Evolutionary conservation across 768 basidiomycete species (phyloP).

Genomic region (Termitomyces eurrhizus): DNA sequence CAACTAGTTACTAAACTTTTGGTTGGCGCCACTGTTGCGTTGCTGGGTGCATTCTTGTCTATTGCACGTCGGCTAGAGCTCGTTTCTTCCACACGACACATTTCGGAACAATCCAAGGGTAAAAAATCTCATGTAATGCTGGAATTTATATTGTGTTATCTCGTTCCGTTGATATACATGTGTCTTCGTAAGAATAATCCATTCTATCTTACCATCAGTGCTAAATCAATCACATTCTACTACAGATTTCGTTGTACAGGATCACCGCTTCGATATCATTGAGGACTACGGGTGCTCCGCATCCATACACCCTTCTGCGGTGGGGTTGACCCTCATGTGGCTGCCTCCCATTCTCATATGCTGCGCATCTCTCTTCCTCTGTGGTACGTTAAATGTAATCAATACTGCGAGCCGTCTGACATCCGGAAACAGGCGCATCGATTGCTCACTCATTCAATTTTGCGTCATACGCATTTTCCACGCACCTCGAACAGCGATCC

Average conservation of each 20-base stretch:
- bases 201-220: neutral
- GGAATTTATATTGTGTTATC: conserved; percentile 47
- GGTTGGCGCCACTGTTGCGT: conserved; percentile 46
- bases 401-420: neutral
- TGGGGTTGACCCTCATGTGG: conserved; percentile 41
- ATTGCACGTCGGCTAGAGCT: conserved; percentile 52
- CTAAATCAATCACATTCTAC: neutral
- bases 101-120: conserved; percentile 27
- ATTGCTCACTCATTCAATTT: conserved; percentile 28
- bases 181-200: conserved; percentile 45
- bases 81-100: conserved; percentile 42
- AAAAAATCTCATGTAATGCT: conserved; percentile 38
- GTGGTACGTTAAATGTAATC: conserved; percentile 27
- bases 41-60: conserved; percentile 58
- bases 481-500: conserved; percentile 36
- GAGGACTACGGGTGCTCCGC: conserved; percentile 54
- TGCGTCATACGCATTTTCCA: conserved; percentile 22
- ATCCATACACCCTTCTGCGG: conserved; percentile 38
- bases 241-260: conserved; percentile 54
- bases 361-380: conserved; percentile 35
- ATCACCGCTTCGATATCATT: conserved; percentile 59
- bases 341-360: conserved; percentile 42
- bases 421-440: conserved; percentile 24
- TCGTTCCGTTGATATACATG: conserved; percentile 55
- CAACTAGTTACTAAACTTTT: conserved; percentile 52